Evolutionary conservation across 2,329 filamentous ascomycete genomes (phyloP).

Genomic region (Aspergillus bombycis): DNA sequence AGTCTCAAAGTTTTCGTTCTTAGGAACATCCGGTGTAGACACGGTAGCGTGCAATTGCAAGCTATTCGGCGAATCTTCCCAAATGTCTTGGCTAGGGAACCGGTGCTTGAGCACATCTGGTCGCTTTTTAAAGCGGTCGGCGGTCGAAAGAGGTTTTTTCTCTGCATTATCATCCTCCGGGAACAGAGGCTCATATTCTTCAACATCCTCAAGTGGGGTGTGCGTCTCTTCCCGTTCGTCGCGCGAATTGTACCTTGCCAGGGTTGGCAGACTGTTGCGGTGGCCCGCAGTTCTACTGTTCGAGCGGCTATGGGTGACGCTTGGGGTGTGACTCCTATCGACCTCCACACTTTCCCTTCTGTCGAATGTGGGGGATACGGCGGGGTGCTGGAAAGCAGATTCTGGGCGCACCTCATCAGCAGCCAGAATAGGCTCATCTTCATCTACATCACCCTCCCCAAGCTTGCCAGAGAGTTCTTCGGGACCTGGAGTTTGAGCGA

Average conservation of each 20-base stretch:
- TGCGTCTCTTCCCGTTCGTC: constrained; percentile 56
- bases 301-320: constrained; percentile 64
- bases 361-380: constrained; percentile 74
- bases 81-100: constrained; percentile 94
- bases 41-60: constrained; percentile 77
- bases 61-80: constrained; percentile 93
- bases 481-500: constrained; percentile 51
- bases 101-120: constrained; percentile 62
- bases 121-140: constrained; percentile 59
- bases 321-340: constrained; percentile 56
- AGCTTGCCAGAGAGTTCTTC: constrained; percentile 52
- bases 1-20: constrained; percentile 46
- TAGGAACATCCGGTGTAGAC: constrained; percentile 72
- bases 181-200: constrained; percentile 95
- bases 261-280: constrained; percentile 58
- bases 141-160: constrained; percentile 54
- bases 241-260: constrained; percentile 59
- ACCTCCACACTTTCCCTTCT: constrained; percentile 62
- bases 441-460: constrained; percentile 57
- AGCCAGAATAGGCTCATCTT: constrained; percentile 80
- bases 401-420: constrained; percentile 78
- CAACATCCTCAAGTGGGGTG: constrained; percentile 81
- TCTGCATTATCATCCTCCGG: constrained; percentile 71
- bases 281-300: constrained; percentile 67
- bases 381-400: constrained; percentile 72